Evolutionary conservation across 139 green algal genomes (phyloP), one percentile per base, ranked within the genome.

Genomic region (Chlorella sp.): DNA sequence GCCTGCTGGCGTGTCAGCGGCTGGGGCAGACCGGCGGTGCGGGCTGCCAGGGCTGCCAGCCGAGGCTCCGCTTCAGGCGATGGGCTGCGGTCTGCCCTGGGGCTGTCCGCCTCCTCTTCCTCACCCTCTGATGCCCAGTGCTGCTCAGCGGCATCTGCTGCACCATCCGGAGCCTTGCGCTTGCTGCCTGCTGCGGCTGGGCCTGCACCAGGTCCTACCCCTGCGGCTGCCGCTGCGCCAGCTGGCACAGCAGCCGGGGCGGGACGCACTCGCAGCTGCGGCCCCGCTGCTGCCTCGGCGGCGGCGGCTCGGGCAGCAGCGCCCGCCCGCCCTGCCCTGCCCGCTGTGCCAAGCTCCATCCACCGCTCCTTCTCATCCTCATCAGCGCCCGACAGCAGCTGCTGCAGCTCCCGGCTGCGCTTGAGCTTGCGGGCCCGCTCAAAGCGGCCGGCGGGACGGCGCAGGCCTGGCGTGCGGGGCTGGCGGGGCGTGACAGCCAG

Each of bases 321-420:
- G 73, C 32, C 20, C 32, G 44, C 73, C 46, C 19, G 28, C 44
- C 30, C 40, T 11, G 32, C 38, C 56, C 76, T 73, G 38, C 76
- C 70, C 28, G 44, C 44, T 8, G 40, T 40, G 28, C 76, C 76
- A 60, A 73, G 38, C 26, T 82, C 56, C 76, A 82, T 60, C 40
- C 72, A 40, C 56, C 8, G 20, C 56, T 82, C 76, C 6, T 16
- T 3, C 76, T 82, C 76, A 38, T 73, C 56, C 76, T 82, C 76
- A 0, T 16, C 76, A 0, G 56, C 54, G 3, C 64, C 56, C 22
- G 43, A 5, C 58, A 82, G 76, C 38, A 82, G 76, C 76, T 82
- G 76, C 40, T 44, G 54, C 38, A 82, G 30, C 76, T 82, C 76
- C 22, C 76, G 56, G 56, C 56, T 82, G 76, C 76, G 76, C 58